Conservation (phyloP, 257 asterid species). For the Forsythia suspensa region DNA sequence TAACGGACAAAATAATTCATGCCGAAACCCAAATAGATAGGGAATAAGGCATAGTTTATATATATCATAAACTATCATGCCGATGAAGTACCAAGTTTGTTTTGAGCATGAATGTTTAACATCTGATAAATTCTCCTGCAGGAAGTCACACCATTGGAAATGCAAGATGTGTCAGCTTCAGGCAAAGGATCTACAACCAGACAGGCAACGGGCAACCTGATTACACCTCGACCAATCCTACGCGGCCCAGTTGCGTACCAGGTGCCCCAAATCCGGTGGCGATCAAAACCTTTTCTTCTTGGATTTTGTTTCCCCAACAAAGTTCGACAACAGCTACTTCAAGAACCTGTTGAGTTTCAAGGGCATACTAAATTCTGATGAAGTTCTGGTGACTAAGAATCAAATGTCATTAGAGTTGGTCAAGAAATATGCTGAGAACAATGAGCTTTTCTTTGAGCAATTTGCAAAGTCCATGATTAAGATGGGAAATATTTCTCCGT, state of each 20-base stretch:
- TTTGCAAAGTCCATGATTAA: conserved; percentile 54
- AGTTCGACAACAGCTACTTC: conserved; percentile 58
- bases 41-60: background rate
- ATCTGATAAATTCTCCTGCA: conserved; percentile 6
- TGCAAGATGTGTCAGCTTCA: conserved; percentile 53
- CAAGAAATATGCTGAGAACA: conserved; percentile 35
- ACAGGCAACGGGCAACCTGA: conserved; percentile 30
- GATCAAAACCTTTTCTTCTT: conserved; percentile 37
- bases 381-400: conserved; percentile 40
- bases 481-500: conserved; percentile 52
- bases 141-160: conserved; percentile 67
- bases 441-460: conserved; percentile 39
- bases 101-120: background rate
- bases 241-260: conserved; percentile 27
- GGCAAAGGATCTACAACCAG: conserved; percentile 52
- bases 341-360: conserved; percentile 38
- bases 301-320: conserved; percentile 38
- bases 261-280: conserved; percentile 51
- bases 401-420: conserved; percentile 29
- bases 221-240: conserved; percentile 36
- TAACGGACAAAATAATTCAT: no score
- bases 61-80: no score
- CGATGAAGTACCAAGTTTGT: background rate
- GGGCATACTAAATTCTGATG: conserved; percentile 56
- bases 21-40: background rate